Conservation (phyloP, 2,329 filamentous ascomycete species). For the Incumbomyces lentus region DNA sequence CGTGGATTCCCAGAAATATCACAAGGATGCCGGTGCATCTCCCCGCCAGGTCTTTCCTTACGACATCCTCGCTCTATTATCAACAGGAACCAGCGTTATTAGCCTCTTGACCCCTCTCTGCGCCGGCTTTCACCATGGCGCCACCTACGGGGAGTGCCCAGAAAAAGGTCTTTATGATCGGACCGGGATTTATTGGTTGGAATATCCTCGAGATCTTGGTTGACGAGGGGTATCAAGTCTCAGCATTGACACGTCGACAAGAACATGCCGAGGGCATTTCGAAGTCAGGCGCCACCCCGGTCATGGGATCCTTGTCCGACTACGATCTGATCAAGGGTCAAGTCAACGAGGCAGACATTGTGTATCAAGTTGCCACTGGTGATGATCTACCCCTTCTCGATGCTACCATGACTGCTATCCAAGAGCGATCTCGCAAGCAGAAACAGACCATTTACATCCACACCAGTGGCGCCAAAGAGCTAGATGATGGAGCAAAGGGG, state of each 20-base stretch:
- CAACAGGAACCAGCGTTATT: no score
- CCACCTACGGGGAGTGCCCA: not conserved
- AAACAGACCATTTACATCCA: conserved; percentile 23
- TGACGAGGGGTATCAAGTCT: conserved; percentile 33
- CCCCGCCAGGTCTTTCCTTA: no score
- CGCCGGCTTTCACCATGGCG: no score
- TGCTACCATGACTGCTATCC: conserved; percentile 35
- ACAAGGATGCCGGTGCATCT: no score
- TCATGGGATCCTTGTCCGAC: conserved; percentile 34
- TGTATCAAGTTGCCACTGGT: conserved; percentile 40
- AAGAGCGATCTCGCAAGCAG: conserved; percentile 29
- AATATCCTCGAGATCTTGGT: conserved; percentile 38
- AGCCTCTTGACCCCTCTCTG: no score
- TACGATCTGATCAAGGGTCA: conserved; percentile 30
- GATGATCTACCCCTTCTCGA: conserved; percentile 37
- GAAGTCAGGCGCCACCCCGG: conserved; percentile 26
- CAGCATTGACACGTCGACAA: conserved; percentile 24
- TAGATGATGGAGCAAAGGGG: no score
- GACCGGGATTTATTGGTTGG: conserved; percentile 26
- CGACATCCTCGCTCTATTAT: no score
- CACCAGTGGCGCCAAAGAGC: no score
- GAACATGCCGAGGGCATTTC: conserved; percentile 9
- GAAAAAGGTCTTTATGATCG: conserved; percentile 13
- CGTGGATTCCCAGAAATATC: no score
- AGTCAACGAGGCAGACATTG: conserved; percentile 29